Evolutionary conservation across 768 basidiomycete genomes (phyloP), one percentile per base, ranked within the genome.

Genomic region (Rhodotorula kratochvilovae): DNA sequence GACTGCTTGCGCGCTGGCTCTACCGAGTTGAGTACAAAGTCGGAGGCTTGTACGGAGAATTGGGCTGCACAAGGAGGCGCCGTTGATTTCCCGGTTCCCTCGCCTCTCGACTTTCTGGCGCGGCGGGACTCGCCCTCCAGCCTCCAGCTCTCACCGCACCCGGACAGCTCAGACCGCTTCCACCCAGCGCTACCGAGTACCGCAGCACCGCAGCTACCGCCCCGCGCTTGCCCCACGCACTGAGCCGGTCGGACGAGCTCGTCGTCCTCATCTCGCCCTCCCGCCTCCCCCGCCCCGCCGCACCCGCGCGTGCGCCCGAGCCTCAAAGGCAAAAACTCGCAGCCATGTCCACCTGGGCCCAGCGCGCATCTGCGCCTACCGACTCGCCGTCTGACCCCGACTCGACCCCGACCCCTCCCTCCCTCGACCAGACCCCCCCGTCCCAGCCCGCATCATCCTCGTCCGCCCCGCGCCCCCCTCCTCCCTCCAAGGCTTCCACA

Each of bases 401-500:
- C 46, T n/a, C 61, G 13, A 53, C 50, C 61, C 11, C 51, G 27
- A 3, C 29, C 33, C 3, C 33, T 15, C 25, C 11, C 61, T 5
- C 25, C 36, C 25, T 29, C 61, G 39, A 3, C 50, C 17, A 29
- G 39, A 33, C 33, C 15, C 11, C 53, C 17, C 33, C 39, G 3
- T 33, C 58, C 23, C 48, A 58, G 17, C 31, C 62, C 45, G 53
- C 63, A 53, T 33, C 46, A 45, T 13, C 58, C 56, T 33, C 35
- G 25, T 7, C 59, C 43, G 31, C 65, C 63, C 29, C 68, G 35
- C 63, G 63, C 42, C 50, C 63, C 3, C 42, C 65, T 19, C 21
- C 55, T 0, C 53, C 53, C 31, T 70, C 69, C 25, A 61, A 71
- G 61, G 70, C 70, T 11, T 35, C 31, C 55, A 6, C 60, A 1